Evolutionary conservation across 352 stramenopile genomes (phyloP), one percentile per base, ranked within the genome.

Genomic region (Phytophthora agathidicida): DNA sequence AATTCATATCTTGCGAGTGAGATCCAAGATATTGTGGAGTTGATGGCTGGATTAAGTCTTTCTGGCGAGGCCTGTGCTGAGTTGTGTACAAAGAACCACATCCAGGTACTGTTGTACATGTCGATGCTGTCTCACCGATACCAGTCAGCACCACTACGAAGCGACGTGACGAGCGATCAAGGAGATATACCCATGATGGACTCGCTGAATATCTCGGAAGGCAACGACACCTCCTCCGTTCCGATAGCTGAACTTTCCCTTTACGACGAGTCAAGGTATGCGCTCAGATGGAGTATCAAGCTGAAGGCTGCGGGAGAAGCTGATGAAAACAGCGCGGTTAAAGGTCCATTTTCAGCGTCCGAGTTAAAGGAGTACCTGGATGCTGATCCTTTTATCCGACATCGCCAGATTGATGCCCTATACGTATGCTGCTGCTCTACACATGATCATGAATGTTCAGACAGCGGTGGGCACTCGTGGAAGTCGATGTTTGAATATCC

Each of bases 181-280:
- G 70, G 77, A 22, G 81, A 87, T 16, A 86, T 91, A 39, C 84
- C 84, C 5, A 69, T 93, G 5, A 89, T 93, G 62, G 81, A 84
- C 19, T 71, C 86, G n/a, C 59, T 83, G 7, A 50, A 46, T 0
- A 63, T 71, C 20, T 81, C 77, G 1, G 77, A 85, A n/a, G 37
- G 32, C 14, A 59, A 60, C 5, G 76, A 71, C 22, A 69, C 59
- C 2, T 89, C 78, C 1, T 89, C 72, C 2, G 61, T 89, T 14
- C 79, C 79, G 8, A 88, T 91, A 53, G 81, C 80, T n/a, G 77
- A 84, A 5, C 58, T 89, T 42, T 91, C 83, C 0, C 61, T 83
- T 3, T 75, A 74, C 26, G 71, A 73, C n/a, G 73, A 89, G 22
- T 87, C 74, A n/a, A 68, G 80, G 19, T 84, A 86, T 57, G 73